Base-by-base conservation (phyloP, 306 rosid species). In the Quercus glauca region DNA sequence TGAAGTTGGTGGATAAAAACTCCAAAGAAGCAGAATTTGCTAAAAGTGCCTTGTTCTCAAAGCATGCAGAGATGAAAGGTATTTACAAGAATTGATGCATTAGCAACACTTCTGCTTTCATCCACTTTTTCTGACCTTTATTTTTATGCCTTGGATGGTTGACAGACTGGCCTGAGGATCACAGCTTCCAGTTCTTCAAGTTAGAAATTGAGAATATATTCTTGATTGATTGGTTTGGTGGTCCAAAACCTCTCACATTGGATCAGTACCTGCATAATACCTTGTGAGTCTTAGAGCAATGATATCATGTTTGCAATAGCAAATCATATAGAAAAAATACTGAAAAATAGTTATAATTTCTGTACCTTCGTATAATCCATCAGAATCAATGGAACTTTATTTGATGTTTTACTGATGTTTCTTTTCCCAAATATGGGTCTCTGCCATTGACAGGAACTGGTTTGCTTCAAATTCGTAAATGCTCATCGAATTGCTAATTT, bases 61-160 rank as follows among this genome's bases (percentile, higher is more conserved):
- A 92, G 89, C 99, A 95, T 86, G 53, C 85, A 18, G 99, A 95
- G 93, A 95, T 95, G 99, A 83, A 80, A 60, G 88, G 99, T 91
- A 81, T 85, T 55, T 80, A 10, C 26, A 53, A 59, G 76, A 69
- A 61, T 19, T 72, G 60, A 72, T 56, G 15, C 41, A 59, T 67
- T 71, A 55, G 35, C 49, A 72, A 26, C 77, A 71, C 75, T 29
- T 59, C 10, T 82, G 59, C 28, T 60, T 55, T 86, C 76, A 28
- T 26, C 57, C 35, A 6, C 51, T 57, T n/a, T 5, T 33, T 26
- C 35, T 61, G 41, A 77, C 60, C 55, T 41, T 29, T 17, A 11
- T 20, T 31, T 28, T 28, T 61, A 19, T 43, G 58, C 3, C 29
- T 56, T 49, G 73, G 78, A 77, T 79, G 81, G 71, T 70, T 71